Evolutionary conservation across 345 rosid genomes (phyloP), one percentile per base, ranked within the genome.

Genomic region (Hibiscus tridactylites): DNA sequence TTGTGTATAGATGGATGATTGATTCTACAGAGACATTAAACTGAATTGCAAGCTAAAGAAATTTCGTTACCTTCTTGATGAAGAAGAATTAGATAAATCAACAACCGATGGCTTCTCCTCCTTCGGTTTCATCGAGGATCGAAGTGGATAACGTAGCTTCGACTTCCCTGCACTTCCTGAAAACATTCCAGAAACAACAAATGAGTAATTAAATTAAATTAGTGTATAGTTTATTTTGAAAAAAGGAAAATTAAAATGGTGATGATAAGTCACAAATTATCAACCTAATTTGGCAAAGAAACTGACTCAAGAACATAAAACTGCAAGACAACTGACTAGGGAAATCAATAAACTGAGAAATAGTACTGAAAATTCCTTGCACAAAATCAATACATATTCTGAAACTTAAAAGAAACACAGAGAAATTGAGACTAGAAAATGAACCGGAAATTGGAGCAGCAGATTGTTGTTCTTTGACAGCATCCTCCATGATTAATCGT

Each of bases 111-210:
- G 79, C 81, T 86, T 91, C 76, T 85, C 88, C 74, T 80, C 89
- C 80, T 80, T 89, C 12, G 81, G 65, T 79, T 87, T 90, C 42
- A 79, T 59, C 13, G 91, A 89, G 15, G 97, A 94, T 84, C 98
- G 85, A 29, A 94, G 86, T 60, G 95, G 93, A 80, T 91, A 90
- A 61, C 91, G 82, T 11, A 85, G 70, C 77, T 86, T 91, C 35
- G 97, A 82, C 74, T 87, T 91, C 79, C 71, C 84, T 26, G 79
- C 79, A 65, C 73, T 86, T 29, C 69, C 87, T 84, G 68, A 71
- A 53, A 24, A 52, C 24, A 13, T 56, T 12, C 1, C 28, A 56
- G 21, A 65, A 17, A 60, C 54, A 50, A n/a, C 59, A 21, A 67
- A n/a, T 0, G 67, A 0, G 24, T 0, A 21, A 56, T 13, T 21